Evolutionary conservation across 257 asterid genomes (phyloP), one percentile per base, ranked within the genome.

Genomic region (Scutellaria minor): DNA sequence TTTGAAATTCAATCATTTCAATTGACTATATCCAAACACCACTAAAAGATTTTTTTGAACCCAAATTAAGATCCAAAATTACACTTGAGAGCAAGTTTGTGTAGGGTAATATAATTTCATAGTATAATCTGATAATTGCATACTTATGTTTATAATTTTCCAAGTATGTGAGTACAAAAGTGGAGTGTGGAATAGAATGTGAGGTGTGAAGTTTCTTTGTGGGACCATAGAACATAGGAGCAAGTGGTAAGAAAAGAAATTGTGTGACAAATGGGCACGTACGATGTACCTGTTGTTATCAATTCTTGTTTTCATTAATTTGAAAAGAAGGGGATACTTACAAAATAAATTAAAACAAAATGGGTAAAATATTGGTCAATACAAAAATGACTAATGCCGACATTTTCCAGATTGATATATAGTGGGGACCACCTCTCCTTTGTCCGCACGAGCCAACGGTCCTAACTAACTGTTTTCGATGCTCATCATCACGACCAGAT

Each of bases 201-300:
- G 54, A 7, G 20, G 6, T 4, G 18, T 0, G 37, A 22, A 22
- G 3, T 0, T 55, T 53, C 1, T 0, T 56, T 12, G 4, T 44
- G 11, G 69, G 46, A 15, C 48, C 39, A 50, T 44, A 37, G 66
- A 44, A 31, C 14, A 6, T 15, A 58, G 3, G 10, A 13, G 67
- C 59, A 62, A 63, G 57, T 73, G 13, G 56, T 22, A 63, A 50
- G 37, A 31, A 24, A 24, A 31, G 37, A 31, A 2, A 52, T 42
- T 56, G 53, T 58, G 27, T 10, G 72, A 50, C 7, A 50, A 64
- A 62, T 54, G 77, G 47, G 81, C 74, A 78, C 66, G 76, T 85
- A 53, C 87, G 70, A 80, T 85, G 90, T 65, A 85, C 66, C 84
- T 69, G 75, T 72, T 57, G 46, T 14, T 53, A 50, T 77, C 81